Evolutionary conservation across 2,329 filamentous ascomycete species (phyloP).

Genomic region (Eurotiales sp.): DNA sequence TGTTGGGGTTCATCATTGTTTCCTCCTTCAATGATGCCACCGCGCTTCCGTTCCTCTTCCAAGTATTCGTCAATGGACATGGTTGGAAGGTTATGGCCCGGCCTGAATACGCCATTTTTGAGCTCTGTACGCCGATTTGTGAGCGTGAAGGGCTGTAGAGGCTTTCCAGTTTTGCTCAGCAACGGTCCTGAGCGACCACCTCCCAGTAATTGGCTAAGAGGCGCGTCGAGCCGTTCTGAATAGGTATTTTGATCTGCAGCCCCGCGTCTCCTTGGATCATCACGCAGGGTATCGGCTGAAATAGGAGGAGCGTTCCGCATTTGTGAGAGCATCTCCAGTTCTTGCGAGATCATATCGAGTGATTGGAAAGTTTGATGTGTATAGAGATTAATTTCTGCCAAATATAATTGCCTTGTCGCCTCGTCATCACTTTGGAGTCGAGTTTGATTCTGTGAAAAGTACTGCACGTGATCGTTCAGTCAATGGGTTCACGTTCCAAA

Average conservation of each 20-base stretch:
- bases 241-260: constrained; percentile 55
- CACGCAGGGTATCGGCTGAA: constrained; percentile 28
- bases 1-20: constrained; percentile 65
- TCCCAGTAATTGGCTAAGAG: constrained; percentile 50
- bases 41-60: constrained; percentile 79
- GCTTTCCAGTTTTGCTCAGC: constrained; percentile 73
- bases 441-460: constrained; percentile 57
- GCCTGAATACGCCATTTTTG: constrained; percentile 76
- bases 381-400: constrained; percentile 69
- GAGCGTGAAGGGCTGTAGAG: constrained; percentile 85
- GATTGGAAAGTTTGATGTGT: constrained; percentile 79
- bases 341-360: constrained; percentile 81
- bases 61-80: constrained; percentile 99
- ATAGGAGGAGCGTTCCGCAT: constrained; percentile 54
- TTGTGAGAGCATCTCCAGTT: constrained; percentile 74
- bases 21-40: constrained; percentile 87
- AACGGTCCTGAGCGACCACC: constrained; percentile 62
- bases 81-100: constrained; percentile 89
- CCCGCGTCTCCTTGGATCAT: constrained; percentile 42
- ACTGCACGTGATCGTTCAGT: constrained; percentile 37
- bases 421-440: constrained; percentile 75
- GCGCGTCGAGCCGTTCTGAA: constrained; percentile 70
- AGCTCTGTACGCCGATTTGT: constrained; percentile 72
- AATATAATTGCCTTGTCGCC: constrained; percentile 70
- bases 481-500: constrained; percentile 16